Conservation (phyloP, 2,329 filamentous ascomycete species). For the Leptographium procerum region DNA sequence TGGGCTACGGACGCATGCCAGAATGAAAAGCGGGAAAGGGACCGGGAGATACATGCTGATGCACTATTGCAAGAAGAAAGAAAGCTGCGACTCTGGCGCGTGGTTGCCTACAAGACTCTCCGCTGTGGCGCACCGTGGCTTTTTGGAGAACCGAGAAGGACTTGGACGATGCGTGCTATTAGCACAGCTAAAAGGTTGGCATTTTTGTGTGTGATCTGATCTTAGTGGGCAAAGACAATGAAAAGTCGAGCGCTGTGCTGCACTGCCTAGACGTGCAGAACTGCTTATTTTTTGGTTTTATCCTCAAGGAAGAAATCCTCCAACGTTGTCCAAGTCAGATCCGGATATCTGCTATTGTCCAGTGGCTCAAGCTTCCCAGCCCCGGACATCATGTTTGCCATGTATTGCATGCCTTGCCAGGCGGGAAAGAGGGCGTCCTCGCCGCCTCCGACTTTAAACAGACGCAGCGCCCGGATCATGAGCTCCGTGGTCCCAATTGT, state of each 20-base stretch:
- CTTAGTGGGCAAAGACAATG: too few relatives aligned
- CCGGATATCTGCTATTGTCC: neutral
- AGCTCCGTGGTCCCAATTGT: neutral
- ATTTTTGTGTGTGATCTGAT: too few relatives aligned
- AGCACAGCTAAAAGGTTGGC: too few relatives aligned
- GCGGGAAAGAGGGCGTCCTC: neutral
- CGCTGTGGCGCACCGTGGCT: too few relatives aligned
- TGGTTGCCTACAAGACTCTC: too few relatives aligned
- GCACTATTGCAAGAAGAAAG: too few relatives aligned
- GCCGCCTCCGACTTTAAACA: neutral
- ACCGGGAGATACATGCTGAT: too few relatives aligned
- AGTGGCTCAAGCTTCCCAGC: neutral
- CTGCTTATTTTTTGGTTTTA: neutral
- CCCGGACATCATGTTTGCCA: neutral
- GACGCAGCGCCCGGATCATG: neutral
- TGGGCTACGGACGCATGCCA: too few relatives aligned
- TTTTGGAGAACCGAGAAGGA: too few relatives aligned
- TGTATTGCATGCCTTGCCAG: neutral
- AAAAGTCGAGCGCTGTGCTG: neutral
- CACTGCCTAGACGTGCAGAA: neutral
- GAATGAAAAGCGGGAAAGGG: too few relatives aligned
- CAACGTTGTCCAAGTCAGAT: neutral
- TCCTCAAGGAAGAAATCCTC: neutral
- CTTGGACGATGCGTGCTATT: too few relatives aligned
- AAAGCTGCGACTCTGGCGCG: too few relatives aligned